Evolutionary conservation across 2,329 filamentous ascomycete species (phyloP).

Genomic region (Hymenoscyphus fructigenus): DNA sequence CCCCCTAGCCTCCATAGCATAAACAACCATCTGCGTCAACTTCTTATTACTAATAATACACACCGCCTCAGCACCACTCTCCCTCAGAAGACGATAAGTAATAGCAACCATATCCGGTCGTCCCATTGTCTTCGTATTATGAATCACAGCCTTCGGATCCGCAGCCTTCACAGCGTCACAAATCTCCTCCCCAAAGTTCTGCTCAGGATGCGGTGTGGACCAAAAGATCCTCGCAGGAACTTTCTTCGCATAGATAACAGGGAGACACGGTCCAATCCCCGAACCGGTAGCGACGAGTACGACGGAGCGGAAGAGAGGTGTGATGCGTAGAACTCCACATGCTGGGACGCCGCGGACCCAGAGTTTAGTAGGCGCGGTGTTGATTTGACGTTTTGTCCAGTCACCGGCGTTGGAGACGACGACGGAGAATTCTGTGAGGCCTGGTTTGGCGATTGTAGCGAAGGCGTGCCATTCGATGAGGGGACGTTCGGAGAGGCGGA

Average conservation of each 20-base stretch:
- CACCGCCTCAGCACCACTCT: slow-evolving; percentile 41
- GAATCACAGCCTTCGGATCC: slow-evolving; percentile 38
- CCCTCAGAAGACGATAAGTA: slow-evolving; percentile 32
- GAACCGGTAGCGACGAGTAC: slow-evolving; percentile 71
- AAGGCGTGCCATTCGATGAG: slow-evolving; percentile 75
- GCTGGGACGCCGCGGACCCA: slow-evolving; percentile 57
- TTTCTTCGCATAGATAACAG: slow-evolving; percentile 28
- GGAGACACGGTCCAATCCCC: slow-evolving; percentile 67
- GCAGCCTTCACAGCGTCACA: slow-evolving; percentile 34
- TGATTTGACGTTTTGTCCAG: slow-evolving; percentile 67
- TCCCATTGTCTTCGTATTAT: slow-evolving; percentile 38
- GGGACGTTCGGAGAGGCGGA: slow-evolving; percentile 61
- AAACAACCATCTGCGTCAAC: slow-evolving; percentile 41
- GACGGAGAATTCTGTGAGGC: slow-evolving; percentile 56
- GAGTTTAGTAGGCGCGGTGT: slow-evolving; percentile 57
- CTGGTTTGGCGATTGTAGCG: slow-evolving; percentile 40
- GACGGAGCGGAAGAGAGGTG: slow-evolving; percentile 63
- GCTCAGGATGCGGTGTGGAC: slow-evolving; percentile 37
- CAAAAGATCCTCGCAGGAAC: slow-evolving; percentile 37
- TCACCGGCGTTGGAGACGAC: slow-evolving; percentile 73
- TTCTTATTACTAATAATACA: slow-evolving; percentile 40
- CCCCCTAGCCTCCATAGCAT: slow-evolving; percentile 40
- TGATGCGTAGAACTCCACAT: slow-evolving; percentile 66
- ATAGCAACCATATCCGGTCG: slow-evolving; percentile 38
- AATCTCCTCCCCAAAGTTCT: slow-evolving; percentile 39